Evolutionary conservation across 2,329 filamentous ascomycete species (phyloP).

Genomic region (Paraphoma sp.): DNA sequence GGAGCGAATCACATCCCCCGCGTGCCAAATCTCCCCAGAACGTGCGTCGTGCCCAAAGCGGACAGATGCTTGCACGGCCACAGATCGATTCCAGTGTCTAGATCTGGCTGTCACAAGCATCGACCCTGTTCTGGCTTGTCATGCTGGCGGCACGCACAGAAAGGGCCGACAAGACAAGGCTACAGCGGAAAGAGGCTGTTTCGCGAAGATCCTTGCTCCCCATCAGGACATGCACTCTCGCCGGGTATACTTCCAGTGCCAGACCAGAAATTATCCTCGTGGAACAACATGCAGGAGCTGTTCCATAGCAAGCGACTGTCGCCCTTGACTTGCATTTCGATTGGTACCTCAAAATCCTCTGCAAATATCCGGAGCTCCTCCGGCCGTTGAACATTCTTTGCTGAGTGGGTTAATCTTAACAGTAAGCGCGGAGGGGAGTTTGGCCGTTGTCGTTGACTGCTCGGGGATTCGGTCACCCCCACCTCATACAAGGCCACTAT

Average conservation of each 20-base stretch:
- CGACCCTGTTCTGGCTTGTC: slow-evolving; percentile 21
- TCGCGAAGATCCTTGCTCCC: slow-evolving; percentile 29
- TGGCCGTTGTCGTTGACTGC: slow-evolving; percentile 18
- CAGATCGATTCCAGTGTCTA: slow-evolving; percentile 23
- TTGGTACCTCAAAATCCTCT: slow-evolving; percentile 25
- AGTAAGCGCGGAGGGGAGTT: slow-evolving; percentile 35
- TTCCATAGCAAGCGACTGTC: slow-evolving; percentile 23
- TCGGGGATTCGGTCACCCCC: slow-evolving; percentile 11
- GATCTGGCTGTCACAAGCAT: slow-evolving; percentile 26
- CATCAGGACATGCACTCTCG: not conserved
- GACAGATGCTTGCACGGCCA: slow-evolving; percentile 32
- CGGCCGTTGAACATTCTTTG: slow-evolving; percentile 14
- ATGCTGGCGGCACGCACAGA: slow-evolving; percentile 11
- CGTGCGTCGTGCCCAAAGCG: slow-evolving; percentile 17
- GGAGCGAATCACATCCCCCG: not conserved
- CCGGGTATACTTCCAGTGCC: slow-evolving; percentile 6
- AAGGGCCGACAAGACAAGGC: slow-evolving; percentile 20
- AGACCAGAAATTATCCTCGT: slow-evolving; percentile 19
- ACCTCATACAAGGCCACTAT: slow-evolving; percentile 2
- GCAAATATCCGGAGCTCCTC: slow-evolving; percentile 22
- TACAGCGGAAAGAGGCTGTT: slow-evolving; percentile 24
- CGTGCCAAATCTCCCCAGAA: slow-evolving; percentile 4
- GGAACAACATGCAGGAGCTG: slow-evolving; percentile 26
- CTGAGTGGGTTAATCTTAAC: slow-evolving; percentile 27
- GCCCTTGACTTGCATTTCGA: slow-evolving; percentile 13